Conservation (phyloP, 768 basidiomycete species). For the Gymnopilus junonius region DNA sequence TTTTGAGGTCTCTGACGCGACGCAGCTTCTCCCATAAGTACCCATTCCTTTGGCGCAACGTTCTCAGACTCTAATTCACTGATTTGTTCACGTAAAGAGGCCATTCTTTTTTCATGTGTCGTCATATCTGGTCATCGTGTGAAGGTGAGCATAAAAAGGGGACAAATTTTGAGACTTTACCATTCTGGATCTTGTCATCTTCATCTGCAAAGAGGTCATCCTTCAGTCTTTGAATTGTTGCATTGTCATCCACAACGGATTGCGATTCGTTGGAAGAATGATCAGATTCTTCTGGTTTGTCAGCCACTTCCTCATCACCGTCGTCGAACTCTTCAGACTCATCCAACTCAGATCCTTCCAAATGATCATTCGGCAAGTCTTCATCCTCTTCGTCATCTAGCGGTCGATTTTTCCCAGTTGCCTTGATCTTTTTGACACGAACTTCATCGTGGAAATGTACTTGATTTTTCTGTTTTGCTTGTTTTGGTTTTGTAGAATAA, state of each 20-base stretch:
- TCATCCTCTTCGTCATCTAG: constrained; percentile 46
- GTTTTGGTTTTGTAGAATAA: constrained; percentile 21
- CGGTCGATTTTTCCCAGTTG: constrained; percentile 68
- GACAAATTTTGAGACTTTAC: constrained; percentile 20
- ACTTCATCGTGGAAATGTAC: constrained; percentile 87
- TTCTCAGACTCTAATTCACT: constrained; percentile 83
- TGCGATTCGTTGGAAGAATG: constrained; percentile 51
- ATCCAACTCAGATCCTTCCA: constrained; percentile 11
- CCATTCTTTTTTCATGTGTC: constrained; percentile 79
- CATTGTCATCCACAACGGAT: constrained; percentile 34
- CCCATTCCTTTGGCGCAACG: constrained; percentile 90
- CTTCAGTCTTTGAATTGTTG: constrained; percentile 71
- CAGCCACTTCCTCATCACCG: constrained; percentile 27
- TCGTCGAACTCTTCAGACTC: constrained; percentile 30
- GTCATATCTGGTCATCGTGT: constrained; percentile 56
- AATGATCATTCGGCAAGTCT: constrained; percentile 30
- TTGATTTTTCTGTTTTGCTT: constrained; percentile 34
- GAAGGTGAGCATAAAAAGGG: constrained; percentile 14
- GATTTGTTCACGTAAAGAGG: constrained; percentile 79
- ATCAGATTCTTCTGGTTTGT: constrained; percentile 45
- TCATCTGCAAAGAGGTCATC: constrained; percentile 82
- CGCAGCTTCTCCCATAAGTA: constrained; percentile 87
- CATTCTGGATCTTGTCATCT: constrained; percentile 53
- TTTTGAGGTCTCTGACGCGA: constrained; percentile 87
- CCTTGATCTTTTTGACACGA: constrained; percentile 78